Evolutionary conservation across 1,284 basidiomycete species (phyloP).

Genomic region (Peniophora sp.): DNA sequence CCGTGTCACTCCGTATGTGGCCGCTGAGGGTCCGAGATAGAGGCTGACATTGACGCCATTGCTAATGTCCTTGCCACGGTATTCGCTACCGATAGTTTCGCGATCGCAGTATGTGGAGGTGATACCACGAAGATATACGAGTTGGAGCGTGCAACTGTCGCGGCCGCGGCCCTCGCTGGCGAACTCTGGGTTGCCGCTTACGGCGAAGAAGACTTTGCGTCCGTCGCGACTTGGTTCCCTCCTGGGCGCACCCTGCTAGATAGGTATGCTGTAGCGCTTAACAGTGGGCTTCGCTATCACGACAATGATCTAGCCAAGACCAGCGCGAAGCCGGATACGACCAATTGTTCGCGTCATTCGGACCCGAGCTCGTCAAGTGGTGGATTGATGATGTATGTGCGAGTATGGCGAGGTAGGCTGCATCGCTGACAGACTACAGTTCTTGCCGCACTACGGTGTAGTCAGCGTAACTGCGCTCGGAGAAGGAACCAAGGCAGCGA

Average conservation of each 20-base stretch:
- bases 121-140: neutral
- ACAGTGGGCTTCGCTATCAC: too few species aligned
- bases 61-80: neutral
- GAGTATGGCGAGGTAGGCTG: neutral
- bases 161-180: conserved; percentile 3
- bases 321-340: conserved; percentile 8
- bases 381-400: conserved; percentile 7
- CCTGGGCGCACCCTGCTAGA: conserved; percentile 6
- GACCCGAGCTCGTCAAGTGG: conserved; percentile 3
- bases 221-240: conserved; percentile 6
- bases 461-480: conserved; percentile 7
- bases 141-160: conserved; percentile 4
- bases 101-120: neutral
- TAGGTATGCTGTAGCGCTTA: too few species aligned
- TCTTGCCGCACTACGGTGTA: conserved; percentile 11
- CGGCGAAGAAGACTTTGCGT: conserved; percentile 4
- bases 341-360: neutral
- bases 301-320: conserved; percentile 2
- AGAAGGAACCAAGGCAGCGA: conserved; percentile 9
- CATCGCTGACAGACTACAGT: conserved; percentile 4
- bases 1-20: too few species aligned
- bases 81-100: neutral
- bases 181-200: conserved; percentile 6
- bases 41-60: neutral
- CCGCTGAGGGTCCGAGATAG: neutral